A percentile compares a stretch with the other conserved stretches of the same genome.
Evolutionary conservation across 495 filamentous ascomycete genomes (phyloP).

Genomic region (Bacidia gigantensis): DNA sequence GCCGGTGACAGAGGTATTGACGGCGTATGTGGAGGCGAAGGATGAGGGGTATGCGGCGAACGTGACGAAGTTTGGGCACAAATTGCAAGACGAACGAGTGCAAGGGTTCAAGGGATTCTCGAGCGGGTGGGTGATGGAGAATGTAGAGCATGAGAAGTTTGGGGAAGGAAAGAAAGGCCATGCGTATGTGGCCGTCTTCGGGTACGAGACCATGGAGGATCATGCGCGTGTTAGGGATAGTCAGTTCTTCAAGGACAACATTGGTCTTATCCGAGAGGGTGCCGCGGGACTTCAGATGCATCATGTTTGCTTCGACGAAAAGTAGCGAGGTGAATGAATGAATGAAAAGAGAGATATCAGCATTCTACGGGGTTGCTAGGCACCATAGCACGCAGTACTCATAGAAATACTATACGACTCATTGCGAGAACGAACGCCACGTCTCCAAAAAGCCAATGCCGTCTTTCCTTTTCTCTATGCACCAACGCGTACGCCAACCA

Average conservation of each 20-base stretch:
- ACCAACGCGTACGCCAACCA: no score
- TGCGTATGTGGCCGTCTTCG: constrained; percentile 30
- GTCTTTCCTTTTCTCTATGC: no score
- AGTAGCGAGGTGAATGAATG: background rate
- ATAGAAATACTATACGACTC: no score
- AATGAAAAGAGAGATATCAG: no score
- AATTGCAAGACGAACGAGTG: constrained; percentile 20
- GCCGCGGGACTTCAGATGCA: constrained; percentile 19
- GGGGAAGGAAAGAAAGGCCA: constrained; percentile 30
- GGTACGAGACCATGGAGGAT: constrained; percentile 42
- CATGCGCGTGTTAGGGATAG: constrained; percentile 35
- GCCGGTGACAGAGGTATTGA: constrained; percentile 21
- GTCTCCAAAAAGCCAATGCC: no score
- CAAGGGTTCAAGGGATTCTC: constrained; percentile 17
- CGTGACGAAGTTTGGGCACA: constrained; percentile 23
- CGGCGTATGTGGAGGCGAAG: constrained; percentile 6
- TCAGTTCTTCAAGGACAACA: constrained; percentile 29
- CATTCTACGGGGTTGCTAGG: no score
- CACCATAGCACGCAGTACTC: no score
- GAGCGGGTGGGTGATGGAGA: constrained; percentile 22
- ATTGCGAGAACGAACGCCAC: no score
- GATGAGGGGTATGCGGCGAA: constrained; percentile 18
- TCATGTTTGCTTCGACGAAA: constrained; percentile 14
- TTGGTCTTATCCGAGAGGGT: constrained; percentile 27
- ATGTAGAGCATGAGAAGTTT: constrained; percentile 33